Conservation (phyloP, 2,329 filamentous ascomycete genomes). For the Lachnellula hyalina region DNA sequence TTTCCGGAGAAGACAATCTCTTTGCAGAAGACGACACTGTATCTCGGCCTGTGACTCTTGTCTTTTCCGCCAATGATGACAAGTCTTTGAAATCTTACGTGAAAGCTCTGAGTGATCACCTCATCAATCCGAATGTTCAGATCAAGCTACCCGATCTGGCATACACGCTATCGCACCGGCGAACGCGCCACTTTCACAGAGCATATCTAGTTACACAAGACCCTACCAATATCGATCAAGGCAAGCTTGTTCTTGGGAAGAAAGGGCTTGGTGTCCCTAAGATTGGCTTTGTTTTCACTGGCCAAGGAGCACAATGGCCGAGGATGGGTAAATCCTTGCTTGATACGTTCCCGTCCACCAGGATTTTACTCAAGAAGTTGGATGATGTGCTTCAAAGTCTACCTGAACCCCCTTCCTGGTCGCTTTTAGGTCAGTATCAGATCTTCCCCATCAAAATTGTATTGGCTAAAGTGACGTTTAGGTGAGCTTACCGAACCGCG, state of each 20-base stretch:
- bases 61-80: conserved; percentile 23
- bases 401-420: conserved; percentile 4
- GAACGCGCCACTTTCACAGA: conserved; percentile 19
- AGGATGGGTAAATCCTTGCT: conserved; percentile 25
- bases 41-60: conserved; percentile 6
- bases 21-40: conserved; percentile 5
- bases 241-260: neutral
- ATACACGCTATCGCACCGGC: conserved; percentile 21
- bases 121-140: conserved; percentile 14
- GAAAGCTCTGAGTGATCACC: conserved; percentile 19
- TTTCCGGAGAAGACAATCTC: conserved; percentile 1
- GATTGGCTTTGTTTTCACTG: conserved; percentile 27
- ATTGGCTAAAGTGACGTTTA: neutral
- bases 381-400: conserved; percentile 9
- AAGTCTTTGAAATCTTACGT: conserved; percentile 24
- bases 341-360: conserved; percentile 3
- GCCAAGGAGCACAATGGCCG: conserved; percentile 29
- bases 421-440: neutral
- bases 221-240: neutral
- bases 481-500: conserved; percentile 8
- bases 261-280: neutral
- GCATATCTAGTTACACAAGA: conserved; percentile 14
- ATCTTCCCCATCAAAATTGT: no score
- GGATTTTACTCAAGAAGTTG: neutral
- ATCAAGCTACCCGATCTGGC: conserved; percentile 16